Evolutionary conservation across 768 basidiomycete species (phyloP).

Genomic region (Gymnopilus dilepis): DNA sequence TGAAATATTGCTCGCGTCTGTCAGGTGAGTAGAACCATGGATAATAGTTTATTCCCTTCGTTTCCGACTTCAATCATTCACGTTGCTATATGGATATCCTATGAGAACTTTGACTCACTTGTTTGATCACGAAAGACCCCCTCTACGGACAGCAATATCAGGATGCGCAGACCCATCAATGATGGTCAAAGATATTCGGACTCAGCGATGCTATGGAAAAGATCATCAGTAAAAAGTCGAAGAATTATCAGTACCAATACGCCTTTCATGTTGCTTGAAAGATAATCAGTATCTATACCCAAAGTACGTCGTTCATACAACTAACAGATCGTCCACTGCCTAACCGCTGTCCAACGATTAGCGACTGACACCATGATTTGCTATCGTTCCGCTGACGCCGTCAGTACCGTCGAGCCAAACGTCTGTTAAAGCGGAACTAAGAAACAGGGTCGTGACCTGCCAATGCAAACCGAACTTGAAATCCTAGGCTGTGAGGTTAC

Average conservation of each 20-base stretch:
- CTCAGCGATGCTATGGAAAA: background rate
- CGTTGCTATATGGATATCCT: conserved; percentile 1
- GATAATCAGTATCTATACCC: background rate
- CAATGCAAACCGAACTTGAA: too few relatives aligned
- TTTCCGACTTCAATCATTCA: background rate
- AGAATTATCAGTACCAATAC: background rate
- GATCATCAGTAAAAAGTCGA: background rate
- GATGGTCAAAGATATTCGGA: background rate
- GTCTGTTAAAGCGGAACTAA: too few relatives aligned
- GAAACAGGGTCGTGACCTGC: background rate
- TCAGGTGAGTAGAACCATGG: background rate
- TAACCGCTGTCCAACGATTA: background rate
- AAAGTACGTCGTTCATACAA: background rate
- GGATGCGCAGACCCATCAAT: background rate
- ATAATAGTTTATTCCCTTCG: background rate
- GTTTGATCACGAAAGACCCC: background rate
- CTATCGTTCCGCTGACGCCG: background rate
- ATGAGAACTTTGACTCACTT: background rate
- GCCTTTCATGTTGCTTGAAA: background rate
- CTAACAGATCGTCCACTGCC: background rate
- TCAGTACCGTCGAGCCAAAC: background rate
- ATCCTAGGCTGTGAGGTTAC: background rate
- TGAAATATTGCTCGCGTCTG: too few relatives aligned
- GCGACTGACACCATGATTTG: background rate
- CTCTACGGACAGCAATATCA: background rate